Evolutionary conservation across 129 eudicot species (phyloP).

Genomic region (Centrapalus pauciflorus): DNA sequence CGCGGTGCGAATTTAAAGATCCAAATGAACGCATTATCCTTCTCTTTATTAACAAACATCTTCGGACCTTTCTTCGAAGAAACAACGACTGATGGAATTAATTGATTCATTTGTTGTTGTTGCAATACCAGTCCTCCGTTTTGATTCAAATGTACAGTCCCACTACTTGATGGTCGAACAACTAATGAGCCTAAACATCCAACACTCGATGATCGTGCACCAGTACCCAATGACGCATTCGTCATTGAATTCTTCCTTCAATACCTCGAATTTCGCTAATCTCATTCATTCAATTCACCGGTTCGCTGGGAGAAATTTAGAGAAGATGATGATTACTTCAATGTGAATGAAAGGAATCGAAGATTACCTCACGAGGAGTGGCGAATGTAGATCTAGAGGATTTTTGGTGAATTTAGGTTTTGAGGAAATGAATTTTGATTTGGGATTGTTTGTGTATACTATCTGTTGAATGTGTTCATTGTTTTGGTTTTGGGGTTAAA

Average conservation of each 20-base stretch:
- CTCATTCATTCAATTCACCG: background rate
- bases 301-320: background rate
- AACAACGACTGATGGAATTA: constrained; percentile 25
- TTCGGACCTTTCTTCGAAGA: constrained; percentile 44
- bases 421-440: too few relatives aligned
- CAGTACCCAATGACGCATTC: constrained; percentile 20
- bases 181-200: constrained; percentile 53
- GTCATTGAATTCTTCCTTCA: constrained; percentile 8
- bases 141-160: constrained; percentile 57
- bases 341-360: background rate
- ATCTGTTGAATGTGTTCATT: too few relatives aligned
- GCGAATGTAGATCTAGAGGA: constrained; percentile 17
- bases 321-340: constrained; percentile 2
- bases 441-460: too few relatives aligned
- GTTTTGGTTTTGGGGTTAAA: too few relatives aligned
- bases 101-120: constrained; percentile 30
- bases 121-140: constrained; percentile 27
- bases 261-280: background rate
- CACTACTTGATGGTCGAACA: constrained; percentile 58
- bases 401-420: background rate
- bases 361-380: background rate
- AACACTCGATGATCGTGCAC: constrained; percentile 29
- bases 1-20: constrained; percentile 72
- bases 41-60: constrained; percentile 56
- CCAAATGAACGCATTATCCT: constrained; percentile 66